Evolutionary conservation across 192 early-diverging fungal genomes (phyloP).

Genomic region (Coemansia javaensis): DNA sequence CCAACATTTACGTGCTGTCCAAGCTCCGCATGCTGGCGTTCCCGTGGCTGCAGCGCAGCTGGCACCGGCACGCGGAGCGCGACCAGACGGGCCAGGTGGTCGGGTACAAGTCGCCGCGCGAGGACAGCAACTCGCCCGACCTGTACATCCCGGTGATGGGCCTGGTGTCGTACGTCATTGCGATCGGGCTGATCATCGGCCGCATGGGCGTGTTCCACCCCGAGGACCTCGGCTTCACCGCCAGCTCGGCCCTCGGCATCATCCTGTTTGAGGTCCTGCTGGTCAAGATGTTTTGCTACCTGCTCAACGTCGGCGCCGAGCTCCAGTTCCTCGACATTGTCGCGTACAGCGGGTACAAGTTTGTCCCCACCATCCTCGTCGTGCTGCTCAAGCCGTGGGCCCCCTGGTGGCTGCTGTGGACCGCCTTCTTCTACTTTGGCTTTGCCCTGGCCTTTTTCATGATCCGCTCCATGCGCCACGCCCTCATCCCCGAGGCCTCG

Average conservation of each 20-base stretch:
- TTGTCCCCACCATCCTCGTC: constrained; percentile 69
- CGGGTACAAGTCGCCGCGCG: constrained; percentile 77
- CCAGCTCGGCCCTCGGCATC: constrained; percentile 76
- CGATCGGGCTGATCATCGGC: constrained; percentile 65
- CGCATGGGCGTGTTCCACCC: constrained; percentile 73
- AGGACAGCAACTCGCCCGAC: constrained; percentile 93
- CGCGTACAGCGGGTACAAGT: constrained; percentile 92
- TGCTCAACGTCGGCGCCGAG: constrained; percentile 80
- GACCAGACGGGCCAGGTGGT: constrained; percentile 74
- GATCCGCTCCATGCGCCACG: constrained; percentile 69
- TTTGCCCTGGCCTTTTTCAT: constrained; percentile 84
- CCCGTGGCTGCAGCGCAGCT: constrained; percentile 84
- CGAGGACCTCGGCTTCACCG: constrained; percentile 76
- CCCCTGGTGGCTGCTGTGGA: constrained; percentile 59
- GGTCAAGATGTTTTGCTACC: constrained; percentile 79
- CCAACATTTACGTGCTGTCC: constrained; percentile 86
- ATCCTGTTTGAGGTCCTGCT: constrained; percentile 77
- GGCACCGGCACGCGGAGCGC: constrained; percentile 71
- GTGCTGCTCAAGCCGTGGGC: constrained; percentile 49
- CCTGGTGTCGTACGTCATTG: constrained; percentile 85
- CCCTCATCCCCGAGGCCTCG: constrained; percentile 66
- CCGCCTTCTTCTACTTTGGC: constrained; percentile 67
- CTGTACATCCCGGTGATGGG: constrained; percentile 96
- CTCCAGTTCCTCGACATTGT: constrained; percentile 79
- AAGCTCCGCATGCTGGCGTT: constrained; percentile 84